Evolutionary conservation across 2,329 filamentous ascomycete species (phyloP).

Genomic region (Colletotrichum filicis): DNA sequence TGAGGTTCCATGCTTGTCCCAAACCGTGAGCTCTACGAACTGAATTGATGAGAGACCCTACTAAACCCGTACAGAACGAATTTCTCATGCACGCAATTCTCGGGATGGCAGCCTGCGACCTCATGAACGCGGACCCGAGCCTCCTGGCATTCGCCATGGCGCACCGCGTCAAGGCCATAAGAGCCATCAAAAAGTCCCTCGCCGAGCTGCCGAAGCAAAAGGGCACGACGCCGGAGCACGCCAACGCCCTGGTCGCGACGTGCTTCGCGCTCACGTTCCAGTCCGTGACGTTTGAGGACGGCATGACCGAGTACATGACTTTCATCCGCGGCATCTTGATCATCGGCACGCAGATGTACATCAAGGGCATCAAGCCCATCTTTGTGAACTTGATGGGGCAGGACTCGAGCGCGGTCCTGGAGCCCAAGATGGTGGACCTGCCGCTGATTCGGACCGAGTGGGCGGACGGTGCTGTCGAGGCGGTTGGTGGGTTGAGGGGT

Average conservation of each 20-base stretch:
- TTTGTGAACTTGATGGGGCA: conserved; percentile 59
- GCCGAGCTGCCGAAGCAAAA: conserved; percentile 51
- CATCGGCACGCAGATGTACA: conserved; percentile 64
- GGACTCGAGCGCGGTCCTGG: conserved; percentile 53
- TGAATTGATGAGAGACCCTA: neutral
- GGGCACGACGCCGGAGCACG: conserved; percentile 59
- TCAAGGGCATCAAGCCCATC: conserved; percentile 59
- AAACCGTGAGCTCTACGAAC: conserved; percentile 60
- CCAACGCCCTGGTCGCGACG: conserved; percentile 68
- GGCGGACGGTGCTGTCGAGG: conserved; percentile 57
- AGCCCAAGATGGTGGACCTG: conserved; percentile 56
- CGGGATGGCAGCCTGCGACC: conserved; percentile 74
- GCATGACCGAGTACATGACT: conserved; percentile 69
- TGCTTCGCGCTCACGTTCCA: conserved; percentile 71
- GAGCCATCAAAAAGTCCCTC: conserved; percentile 67
- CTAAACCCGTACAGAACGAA: conserved; percentile 60
- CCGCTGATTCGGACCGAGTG: conserved; percentile 58
- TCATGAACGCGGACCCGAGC: conserved; percentile 61
- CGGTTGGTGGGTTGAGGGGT: conserved; percentile 54
- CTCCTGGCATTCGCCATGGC: conserved; percentile 68
- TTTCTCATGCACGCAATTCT: conserved; percentile 79
- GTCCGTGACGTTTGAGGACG: conserved; percentile 66
- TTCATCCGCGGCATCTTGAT: conserved; percentile 68
- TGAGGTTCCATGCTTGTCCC: conserved; percentile 73
- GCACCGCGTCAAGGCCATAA: conserved; percentile 74